These are phyloP conservation scores for Fragosphaeria purpurea DNA, from an alignment of 2,329 filamentous ascomycete species.

Conservation along the genomic window DNA sequence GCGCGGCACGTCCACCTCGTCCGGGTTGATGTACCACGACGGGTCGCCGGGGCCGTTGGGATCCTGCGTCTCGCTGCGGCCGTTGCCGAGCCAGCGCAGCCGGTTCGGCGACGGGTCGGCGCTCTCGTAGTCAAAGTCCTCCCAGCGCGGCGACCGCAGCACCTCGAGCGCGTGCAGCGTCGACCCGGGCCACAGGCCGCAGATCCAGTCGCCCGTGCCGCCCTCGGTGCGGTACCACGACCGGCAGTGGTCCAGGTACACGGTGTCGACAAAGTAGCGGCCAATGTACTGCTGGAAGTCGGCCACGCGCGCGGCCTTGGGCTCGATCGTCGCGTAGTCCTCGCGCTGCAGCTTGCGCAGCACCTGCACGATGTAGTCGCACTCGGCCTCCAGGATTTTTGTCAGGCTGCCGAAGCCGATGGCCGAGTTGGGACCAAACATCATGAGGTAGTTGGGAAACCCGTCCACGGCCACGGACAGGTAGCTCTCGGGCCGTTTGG, in stretches of 20 bases:
- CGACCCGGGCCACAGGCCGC: slow-evolving; percentile 35
- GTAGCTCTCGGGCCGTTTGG: slow-evolving; percentile 29
- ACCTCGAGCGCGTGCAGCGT: slow-evolving; percentile 33
- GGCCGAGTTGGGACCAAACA: slow-evolving; percentile 38
- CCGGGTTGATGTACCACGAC: slow-evolving; percentile 30
- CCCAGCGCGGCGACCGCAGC: slow-evolving; percentile 32
- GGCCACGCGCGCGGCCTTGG: slow-evolving; percentile 31
- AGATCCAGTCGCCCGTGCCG: slow-evolving; percentile 27
- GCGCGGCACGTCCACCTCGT: slow-evolving; percentile 26
- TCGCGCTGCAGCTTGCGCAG: slow-evolving; percentile 38
- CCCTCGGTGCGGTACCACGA: slow-evolving; percentile 43
- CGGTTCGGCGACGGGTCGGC: slow-evolving; percentile 20
- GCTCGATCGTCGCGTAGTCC: slow-evolving; percentile 33
- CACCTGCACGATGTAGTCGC: slow-evolving; percentile 36
- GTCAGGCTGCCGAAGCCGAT: slow-evolving; percentile 37
- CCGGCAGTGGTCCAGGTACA: slow-evolving; percentile 38
- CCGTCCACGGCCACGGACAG: slow-evolving; percentile 34
- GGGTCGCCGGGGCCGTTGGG: slow-evolving; percentile 23
- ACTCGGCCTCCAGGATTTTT: slow-evolving; percentile 36
- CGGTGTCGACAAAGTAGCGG: slow-evolving; percentile 31
- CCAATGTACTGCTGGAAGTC: slow-evolving; percentile 38
- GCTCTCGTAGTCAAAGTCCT: slow-evolving; percentile 33
- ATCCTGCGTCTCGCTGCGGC: slow-evolving; percentile 28
- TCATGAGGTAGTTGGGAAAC: slow-evolving; percentile 40
- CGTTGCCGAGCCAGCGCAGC: slow-evolving; percentile 32